A percentile compares a stretch with the other conserved stretches of the same genome.
Conservation (phyloP, 495 filamentous ascomycete species). For the Penicillium nucicola region DNA sequence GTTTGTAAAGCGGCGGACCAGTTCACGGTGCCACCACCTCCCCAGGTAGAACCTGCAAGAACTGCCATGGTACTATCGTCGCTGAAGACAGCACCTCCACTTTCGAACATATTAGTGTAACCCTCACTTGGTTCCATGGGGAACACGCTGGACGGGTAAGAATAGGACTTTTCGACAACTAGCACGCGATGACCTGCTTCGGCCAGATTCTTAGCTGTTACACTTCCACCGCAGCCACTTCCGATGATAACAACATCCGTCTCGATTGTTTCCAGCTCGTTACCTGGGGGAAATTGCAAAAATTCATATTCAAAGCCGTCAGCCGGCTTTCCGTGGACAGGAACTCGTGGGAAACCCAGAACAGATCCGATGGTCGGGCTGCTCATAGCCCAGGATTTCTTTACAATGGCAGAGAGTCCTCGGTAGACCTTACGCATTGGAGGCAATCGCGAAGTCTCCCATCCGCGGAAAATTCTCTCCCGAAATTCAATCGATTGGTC, state of each 20-base stretch:
- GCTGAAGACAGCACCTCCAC: conserved; percentile 45
- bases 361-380: conserved; percentile 55
- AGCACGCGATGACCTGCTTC: conserved; percentile 71
- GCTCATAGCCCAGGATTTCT: conserved; percentile 56
- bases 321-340: conserved; percentile 57
- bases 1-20: conserved; percentile 85
- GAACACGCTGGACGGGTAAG: conserved; percentile 67
- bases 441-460: conserved; percentile 55
- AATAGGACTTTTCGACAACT: conserved; percentile 78
- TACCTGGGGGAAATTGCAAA: conserved; percentile 45
- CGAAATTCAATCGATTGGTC: conserved; percentile 59
- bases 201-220: conserved; percentile 76
- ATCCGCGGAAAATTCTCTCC: conserved; percentile 56
- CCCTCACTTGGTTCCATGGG: conserved; percentile 65
- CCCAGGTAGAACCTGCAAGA: conserved; percentile 72
- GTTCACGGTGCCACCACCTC: conserved; percentile 84
- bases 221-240: conserved; percentile 83
- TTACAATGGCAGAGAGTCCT: conserved; percentile 51
- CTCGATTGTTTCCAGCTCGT: conserved; percentile 55
- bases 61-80: conserved; percentile 64
- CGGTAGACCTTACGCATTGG: conserved; percentile 57
- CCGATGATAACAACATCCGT: conserved; percentile 84
- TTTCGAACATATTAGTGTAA: conserved; percentile 61
- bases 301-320: conserved; percentile 55
- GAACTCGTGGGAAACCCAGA: conserved; percentile 60